Evolutionary conservation across 768 basidiomycete genomes (phyloP).

Genomic region (Gloeopeniophorella convolvens): DNA sequence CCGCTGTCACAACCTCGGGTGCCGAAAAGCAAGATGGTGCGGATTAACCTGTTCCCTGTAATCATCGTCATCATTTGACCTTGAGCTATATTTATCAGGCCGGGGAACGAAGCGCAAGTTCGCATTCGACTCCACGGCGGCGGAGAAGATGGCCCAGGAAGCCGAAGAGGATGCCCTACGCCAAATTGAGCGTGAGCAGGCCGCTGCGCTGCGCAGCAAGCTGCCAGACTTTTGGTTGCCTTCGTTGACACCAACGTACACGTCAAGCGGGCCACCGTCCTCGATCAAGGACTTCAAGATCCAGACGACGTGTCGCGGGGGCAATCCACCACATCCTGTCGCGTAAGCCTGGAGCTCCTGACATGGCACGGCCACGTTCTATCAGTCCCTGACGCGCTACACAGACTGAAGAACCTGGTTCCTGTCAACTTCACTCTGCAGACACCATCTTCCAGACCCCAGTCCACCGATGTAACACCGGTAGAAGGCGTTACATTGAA

Average conservation of each 20-base stretch:
- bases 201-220: conserved; percentile 78
- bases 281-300: conserved; percentile 77
- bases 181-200: conserved; percentile 79
- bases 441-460: conserved; percentile 26
- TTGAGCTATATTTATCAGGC: conserved; percentile 28
- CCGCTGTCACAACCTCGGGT: conserved; percentile 37
- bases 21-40: conserved; percentile 31
- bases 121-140: conserved; percentile 65
- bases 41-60: conserved; percentile 23
- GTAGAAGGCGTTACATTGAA: conserved; percentile 31
- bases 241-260: conserved; percentile 79
- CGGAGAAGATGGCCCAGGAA: conserved; percentile 65
- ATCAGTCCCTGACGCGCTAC: conserved; percentile 5
- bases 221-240: conserved; percentile 98
- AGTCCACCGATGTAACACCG: conserved; percentile 32
- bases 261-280: conserved; percentile 51
- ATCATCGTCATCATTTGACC: not conserved
- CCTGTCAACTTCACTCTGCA: conserved; percentile 74
- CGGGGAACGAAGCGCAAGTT: conserved; percentile 79
- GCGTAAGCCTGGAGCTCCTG: conserved; percentile 41
- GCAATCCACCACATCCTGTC: conserved; percentile 69
- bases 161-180: conserved; percentile 85
- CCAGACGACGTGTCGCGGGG: conserved; percentile 84
- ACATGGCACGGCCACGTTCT: conserved; percentile 1
- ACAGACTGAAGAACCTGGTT: conserved; percentile 75